Evolutionary conservation across 306 rosid genomes (phyloP).

Genomic region (Trifolium pratense): DNA sequence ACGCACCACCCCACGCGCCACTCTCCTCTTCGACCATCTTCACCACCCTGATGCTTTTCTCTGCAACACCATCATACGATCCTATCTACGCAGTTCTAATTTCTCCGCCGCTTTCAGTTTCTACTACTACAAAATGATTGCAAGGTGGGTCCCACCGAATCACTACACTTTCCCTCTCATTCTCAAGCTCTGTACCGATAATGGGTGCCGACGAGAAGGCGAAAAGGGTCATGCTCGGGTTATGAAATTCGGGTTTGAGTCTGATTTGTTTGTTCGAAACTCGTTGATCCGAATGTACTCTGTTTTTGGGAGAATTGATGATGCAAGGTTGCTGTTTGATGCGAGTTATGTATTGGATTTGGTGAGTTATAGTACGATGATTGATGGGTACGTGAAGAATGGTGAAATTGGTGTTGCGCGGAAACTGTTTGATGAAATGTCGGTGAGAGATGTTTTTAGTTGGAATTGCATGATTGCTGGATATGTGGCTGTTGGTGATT

Average conservation of each 20-base stretch:
- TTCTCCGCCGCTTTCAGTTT: conserved; percentile 47
- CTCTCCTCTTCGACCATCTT: conserved; percentile 47
- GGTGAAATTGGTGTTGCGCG: conserved; percentile 48
- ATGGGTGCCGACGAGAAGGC: conserved; percentile 40
- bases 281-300: conserved; percentile 62
- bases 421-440: conserved; percentile 55
- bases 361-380: conserved; percentile 71
- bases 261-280: conserved; percentile 56
- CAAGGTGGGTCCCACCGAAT: conserved; percentile 49
- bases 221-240: conserved; percentile 55
- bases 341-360: conserved; percentile 52
- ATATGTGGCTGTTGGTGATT: conserved; percentile 49
- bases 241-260: conserved; percentile 58
- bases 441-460: conserved; percentile 53
- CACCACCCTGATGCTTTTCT: conserved; percentile 57
- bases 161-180: conserved; percentile 68
- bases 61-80: conserved; percentile 65
- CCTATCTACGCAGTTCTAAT: conserved; percentile 43
- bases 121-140: conserved; percentile 55
- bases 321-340: conserved; percentile 58
- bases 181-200: conserved; percentile 51
- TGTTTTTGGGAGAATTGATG: conserved; percentile 47
- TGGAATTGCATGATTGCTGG: conserved; percentile 68
- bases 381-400: conserved; percentile 60
- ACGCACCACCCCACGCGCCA: conserved; percentile 43